A percentile compares a stretch with the other conserved stretches of the same genome.
Conservation (phyloP, 805 yeast genomes). For the Barnettozyma sucrosica region DNA sequence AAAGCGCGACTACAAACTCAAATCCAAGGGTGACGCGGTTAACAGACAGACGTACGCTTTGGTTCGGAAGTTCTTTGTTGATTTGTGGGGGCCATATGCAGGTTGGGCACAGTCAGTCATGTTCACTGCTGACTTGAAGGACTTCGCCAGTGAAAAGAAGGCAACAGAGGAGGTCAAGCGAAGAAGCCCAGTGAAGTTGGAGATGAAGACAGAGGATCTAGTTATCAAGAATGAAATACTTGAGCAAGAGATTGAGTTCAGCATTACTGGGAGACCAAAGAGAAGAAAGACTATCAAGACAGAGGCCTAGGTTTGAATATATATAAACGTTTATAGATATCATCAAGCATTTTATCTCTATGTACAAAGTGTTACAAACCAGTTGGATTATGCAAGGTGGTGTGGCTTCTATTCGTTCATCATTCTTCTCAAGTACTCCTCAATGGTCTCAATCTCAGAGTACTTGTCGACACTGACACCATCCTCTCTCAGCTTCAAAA, state of each 20-base stretch:
- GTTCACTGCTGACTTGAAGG: conserved; percentile 77
- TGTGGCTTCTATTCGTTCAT: conserved; percentile 11
- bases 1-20: conserved; percentile 66
- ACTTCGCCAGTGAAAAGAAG: conserved; percentile 64
- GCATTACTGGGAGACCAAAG: conserved; percentile 26
- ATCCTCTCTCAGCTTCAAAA: conserved; percentile 42
- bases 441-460: conserved; percentile 32
- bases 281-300: conserved; percentile 19
- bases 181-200: conserved; percentile 20
- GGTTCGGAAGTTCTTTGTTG: conserved; percentile 54
- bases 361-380: conserved; percentile 2
- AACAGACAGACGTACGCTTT: conserved; percentile 30
- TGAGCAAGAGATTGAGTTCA: conserved; percentile 22
- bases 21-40: conserved; percentile 26
- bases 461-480: conserved; percentile 28
- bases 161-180: conserved; percentile 8
- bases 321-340: not conserved
- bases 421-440: conserved; percentile 22
- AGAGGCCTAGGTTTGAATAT: not conserved
- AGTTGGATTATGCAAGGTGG: not conserved
- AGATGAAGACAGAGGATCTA: conserved; percentile 10
- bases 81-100: conserved; percentile 83
- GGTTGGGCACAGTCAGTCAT: conserved; percentile 99
- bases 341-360: conserved; percentile 4
- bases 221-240: conserved; percentile 4